Conservation (phyloP, 805 yeast species). For the Kodamaea kaohsiungensis region DNA sequence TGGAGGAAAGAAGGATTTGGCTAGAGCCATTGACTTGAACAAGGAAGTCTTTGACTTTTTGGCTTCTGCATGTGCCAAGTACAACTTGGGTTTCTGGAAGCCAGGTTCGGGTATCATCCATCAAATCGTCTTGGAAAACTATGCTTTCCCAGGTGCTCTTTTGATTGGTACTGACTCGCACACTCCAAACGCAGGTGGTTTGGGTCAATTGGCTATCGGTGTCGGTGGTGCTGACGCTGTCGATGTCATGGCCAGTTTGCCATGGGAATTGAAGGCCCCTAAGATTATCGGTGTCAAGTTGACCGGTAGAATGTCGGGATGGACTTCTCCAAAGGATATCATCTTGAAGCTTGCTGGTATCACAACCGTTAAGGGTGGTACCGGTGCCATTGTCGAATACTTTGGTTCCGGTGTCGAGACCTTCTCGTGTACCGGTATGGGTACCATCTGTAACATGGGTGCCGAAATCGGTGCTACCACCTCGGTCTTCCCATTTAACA, state of each 20-base stretch:
- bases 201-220: constrained; percentile 97
- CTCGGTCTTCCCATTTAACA: constrained; percentile 90
- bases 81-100: constrained; percentile 98
- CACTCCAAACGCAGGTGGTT: constrained; percentile 98
- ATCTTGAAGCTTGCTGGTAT: constrained; percentile 90
- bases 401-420: constrained; percentile 92
- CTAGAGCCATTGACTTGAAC: constrained; percentile 83
- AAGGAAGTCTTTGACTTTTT: constrained; percentile 94
- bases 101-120: constrained; percentile 99
- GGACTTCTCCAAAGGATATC: constrained; percentile 98
- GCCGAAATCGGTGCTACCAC: constrained; percentile 99
- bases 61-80: constrained; percentile 87
- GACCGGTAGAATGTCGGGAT: constrained; percentile 85
- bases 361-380: constrained; percentile 96
- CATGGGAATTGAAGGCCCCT: constrained; percentile 99
- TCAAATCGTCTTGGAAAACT: constrained; percentile 94
- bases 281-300: constrained; percentile 90
- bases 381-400: constrained; percentile 94
- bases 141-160: constrained; percentile 96
- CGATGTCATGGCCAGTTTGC: constrained; percentile 93
- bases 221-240: constrained; percentile 99
- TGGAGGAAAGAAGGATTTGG: constrained; percentile 85
- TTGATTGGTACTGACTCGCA: constrained; percentile 97
- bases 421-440: constrained; percentile 98
- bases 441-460: constrained; percentile 99